Evolutionary conservation across 306 rosid species (phyloP).

Genomic region (Gillenia trifoliata): DNA sequence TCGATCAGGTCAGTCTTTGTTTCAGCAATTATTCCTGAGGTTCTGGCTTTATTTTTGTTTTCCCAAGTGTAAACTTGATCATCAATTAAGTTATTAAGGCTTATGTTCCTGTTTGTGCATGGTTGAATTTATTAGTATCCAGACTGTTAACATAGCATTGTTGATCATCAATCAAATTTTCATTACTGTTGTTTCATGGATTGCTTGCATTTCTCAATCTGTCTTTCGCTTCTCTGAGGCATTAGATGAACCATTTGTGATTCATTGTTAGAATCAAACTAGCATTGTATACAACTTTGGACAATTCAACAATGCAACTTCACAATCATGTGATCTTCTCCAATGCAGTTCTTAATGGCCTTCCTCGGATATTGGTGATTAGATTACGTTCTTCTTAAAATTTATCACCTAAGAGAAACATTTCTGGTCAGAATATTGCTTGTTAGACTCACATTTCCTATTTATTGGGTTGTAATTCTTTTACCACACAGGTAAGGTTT

Average conservation of each 20-base stretch:
- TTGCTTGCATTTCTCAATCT: neutral
- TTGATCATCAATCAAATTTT: no score
- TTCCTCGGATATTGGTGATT: no score
- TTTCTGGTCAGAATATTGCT: neutral
- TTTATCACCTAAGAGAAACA: neutral
- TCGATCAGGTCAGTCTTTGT: conserved; percentile 76
- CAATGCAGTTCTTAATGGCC: neutral
- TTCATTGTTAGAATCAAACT: neutral
- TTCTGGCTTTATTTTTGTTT: neutral
- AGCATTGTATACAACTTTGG: neutral
- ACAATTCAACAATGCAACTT: neutral
- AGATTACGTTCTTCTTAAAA: neutral
- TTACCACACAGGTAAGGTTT: neutral
- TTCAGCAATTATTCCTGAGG: conserved; percentile 15
- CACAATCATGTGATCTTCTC: neutral
- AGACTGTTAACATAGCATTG: neutral
- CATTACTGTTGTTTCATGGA: neutral
- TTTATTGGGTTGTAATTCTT: neutral
- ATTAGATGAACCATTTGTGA: neutral
- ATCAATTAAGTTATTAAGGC: neutral
- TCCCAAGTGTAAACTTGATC: neutral
- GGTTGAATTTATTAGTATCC: neutral
- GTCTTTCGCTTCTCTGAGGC: neutral
- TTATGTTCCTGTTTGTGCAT: neutral
- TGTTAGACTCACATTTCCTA: neutral